Percentiles rank a stretch among this genome's conserved stretches.
phyloP scores from a whole-genome alignment of 805 yeast genomes.

The Monosporozyma yasuniensis region DNA sequence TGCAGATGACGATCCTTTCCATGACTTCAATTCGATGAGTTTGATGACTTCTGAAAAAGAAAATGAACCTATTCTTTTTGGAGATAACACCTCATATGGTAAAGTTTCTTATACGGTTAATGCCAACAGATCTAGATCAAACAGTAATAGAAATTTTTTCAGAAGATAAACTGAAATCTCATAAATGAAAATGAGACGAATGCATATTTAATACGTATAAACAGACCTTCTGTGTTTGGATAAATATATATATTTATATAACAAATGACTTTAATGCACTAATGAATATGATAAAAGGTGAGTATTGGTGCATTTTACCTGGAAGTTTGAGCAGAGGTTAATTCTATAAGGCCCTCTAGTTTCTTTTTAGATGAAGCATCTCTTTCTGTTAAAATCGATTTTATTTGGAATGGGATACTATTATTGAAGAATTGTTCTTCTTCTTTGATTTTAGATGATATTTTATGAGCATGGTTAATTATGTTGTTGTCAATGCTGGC shows the following conservation, averaged over 20 bases:
- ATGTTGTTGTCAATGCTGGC: conserved; percentile 51
- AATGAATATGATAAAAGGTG: neutral
- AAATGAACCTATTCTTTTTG: conserved; percentile 42
- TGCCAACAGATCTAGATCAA: conserved; percentile 33
- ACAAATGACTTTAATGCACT: neutral
- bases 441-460: conserved; percentile 16
- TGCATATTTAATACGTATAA: neutral
- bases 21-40: conserved; percentile 77
- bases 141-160: conserved; percentile 31
- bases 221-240: neutral
- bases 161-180: conserved; percentile 13
- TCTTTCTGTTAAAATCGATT: neutral
- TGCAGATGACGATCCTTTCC: conserved; percentile 63
- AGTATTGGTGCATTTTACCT: neutral
- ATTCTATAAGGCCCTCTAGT: neutral
- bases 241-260: neutral
- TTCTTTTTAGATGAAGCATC: neutral
- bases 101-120: conserved; percentile 35
- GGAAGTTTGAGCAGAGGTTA: neutral
- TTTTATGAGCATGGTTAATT: conserved; percentile 36
- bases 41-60: conserved; percentile 58
- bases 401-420: neutral
- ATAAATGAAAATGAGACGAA: neutral
- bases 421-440: conserved; percentile 5
- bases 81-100: conserved; percentile 35